Evolutionary conservation across 2,329 filamentous ascomycete species (phyloP).

Genomic region (Apiospora kogelbergensis): DNA sequence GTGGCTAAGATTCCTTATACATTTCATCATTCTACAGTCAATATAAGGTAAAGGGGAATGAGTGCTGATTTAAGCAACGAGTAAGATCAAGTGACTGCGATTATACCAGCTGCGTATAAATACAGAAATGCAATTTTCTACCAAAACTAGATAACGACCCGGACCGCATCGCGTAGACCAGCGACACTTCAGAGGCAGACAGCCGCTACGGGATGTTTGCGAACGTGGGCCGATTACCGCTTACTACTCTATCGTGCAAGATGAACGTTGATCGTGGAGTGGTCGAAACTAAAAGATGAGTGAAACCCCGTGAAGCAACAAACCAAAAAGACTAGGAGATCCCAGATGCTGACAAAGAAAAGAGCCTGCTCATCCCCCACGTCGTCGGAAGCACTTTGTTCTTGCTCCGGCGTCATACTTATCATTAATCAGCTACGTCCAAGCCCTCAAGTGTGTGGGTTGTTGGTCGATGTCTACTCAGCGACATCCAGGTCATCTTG

Average conservation of each 20-base stretch:
- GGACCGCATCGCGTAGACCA: neutral
- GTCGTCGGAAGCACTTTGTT: neutral
- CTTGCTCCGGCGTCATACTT: slow-evolving; percentile 22
- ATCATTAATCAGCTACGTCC: slow-evolving; percentile 33
- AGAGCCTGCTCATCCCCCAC: slow-evolving; percentile 9
- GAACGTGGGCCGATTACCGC: neutral
- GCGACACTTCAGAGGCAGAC: neutral
- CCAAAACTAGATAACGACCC: neutral
- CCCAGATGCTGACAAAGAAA: slow-evolving; percentile 19
- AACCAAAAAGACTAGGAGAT: slow-evolving; percentile 18
- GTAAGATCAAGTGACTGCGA: neutral
- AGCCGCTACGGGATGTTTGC: neutral
- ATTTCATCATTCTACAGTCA: too few species aligned
- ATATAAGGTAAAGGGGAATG: too few species aligned
- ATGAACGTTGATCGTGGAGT: neutral
- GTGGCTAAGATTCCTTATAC: too few species aligned
- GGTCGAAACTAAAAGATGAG: slow-evolving; percentile 32
- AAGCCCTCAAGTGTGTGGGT: neutral
- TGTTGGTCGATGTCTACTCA: slow-evolving; percentile 46
- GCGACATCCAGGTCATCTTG: slow-evolving; percentile 97
- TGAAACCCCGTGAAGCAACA: slow-evolving; percentile 21
- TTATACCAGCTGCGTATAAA: neutral
- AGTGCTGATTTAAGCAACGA: neutral
- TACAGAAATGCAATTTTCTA: neutral
- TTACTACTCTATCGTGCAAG: slow-evolving; percentile 2